Evolutionary conservation across 139 green algal genomes (phyloP).

Genomic region (Coelastrella sp.): DNA sequence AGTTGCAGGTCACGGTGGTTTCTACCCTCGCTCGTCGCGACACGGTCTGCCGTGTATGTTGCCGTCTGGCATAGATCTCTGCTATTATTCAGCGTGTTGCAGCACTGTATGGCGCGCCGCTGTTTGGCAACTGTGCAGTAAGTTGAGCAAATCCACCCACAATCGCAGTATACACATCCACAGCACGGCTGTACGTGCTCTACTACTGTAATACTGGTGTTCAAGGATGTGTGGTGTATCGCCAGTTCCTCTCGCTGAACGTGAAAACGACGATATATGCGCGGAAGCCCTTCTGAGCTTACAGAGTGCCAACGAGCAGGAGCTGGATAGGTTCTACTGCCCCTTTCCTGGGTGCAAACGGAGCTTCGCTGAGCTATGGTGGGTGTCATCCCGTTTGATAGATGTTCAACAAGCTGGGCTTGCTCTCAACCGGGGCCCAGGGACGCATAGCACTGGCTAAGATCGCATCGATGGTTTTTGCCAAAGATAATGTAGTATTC

Average conservation of each 20-base stretch:
- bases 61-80: too few species aligned
- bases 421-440: neutral
- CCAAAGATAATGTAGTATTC: neutral
- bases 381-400: neutral
- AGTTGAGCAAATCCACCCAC: too few species aligned
- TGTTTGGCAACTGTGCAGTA: too few species aligned
- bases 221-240: slow-evolving; percentile 17
- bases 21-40: too few species aligned
- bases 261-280: slow-evolving; percentile 13
- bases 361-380: slow-evolving; percentile 42
- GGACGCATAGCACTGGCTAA: neutral
- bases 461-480: too few species aligned
- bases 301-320: slow-evolving; percentile 15
- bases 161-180: too few species aligned
- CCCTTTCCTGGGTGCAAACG: slow-evolving; percentile 31
- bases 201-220: too few species aligned
- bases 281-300: slow-evolving; percentile 20
- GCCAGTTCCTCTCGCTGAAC: slow-evolving; percentile 1
- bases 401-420: neutral
- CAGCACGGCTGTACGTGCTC: too few species aligned
- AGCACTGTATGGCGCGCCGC: too few species aligned
- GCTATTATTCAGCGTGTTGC: too few species aligned
- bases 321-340: slow-evolving; percentile 46
- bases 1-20: too few species aligned
- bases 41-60: too few species aligned